phyloP scores from a whole-genome alignment of 805 yeast species.

The Saccharomycopsis schoenii region DNA sequence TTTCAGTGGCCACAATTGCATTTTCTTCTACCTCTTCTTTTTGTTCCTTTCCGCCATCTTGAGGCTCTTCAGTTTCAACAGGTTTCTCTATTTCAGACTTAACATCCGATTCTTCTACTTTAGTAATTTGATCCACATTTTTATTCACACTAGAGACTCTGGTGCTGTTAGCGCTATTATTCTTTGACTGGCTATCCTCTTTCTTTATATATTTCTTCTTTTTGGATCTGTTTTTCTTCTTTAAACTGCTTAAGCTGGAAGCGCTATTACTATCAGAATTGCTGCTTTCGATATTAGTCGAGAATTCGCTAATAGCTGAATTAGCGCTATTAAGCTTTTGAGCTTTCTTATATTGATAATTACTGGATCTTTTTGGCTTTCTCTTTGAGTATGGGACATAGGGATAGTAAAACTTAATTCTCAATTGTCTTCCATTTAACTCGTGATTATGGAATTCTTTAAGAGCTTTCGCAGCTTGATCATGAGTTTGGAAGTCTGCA shows the following conservation, averaged over 20 bases:
- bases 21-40: neutral
- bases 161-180: neutral
- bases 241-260: neutral
- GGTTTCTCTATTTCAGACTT: neutral
- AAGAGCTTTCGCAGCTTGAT: constrained; percentile 64
- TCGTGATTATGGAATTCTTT: constrained; percentile 64
- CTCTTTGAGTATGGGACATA: constrained; percentile 6
- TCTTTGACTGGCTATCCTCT: neutral
- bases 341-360: neutral
- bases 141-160: neutral
- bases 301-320: neutral
- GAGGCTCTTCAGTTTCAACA: neutral
- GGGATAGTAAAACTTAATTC: constrained; percentile 26
- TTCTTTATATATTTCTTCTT: neutral
- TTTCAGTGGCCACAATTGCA: neutral
- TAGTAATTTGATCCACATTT: neutral
- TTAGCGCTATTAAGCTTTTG: neutral
- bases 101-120: neutral
- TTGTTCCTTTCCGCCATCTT: neutral
- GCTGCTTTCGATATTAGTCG: neutral
- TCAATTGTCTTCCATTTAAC: constrained; percentile 43
- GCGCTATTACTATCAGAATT: neutral
- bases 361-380: neutral
- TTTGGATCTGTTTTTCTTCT: neutral
- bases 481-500: constrained; percentile 70